These are phyloP conservation scores for Phytophthora litchii DNA, from an alignment of 352 stramenopile genomes.

Conservation along the genomic window DNA sequence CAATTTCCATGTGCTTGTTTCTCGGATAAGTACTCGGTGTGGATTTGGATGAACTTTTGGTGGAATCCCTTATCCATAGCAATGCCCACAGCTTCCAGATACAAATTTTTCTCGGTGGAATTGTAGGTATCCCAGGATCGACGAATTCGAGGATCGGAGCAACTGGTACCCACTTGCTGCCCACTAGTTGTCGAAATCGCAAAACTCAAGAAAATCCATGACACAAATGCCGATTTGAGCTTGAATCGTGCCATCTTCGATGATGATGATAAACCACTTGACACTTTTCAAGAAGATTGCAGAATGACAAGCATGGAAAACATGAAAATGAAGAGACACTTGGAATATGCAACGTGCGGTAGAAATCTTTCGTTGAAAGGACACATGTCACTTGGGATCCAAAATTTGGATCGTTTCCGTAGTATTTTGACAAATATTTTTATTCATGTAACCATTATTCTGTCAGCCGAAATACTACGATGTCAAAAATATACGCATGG, in stretches of 20 bases:
- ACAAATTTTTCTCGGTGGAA: constrained; percentile 41
- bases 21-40: constrained; percentile 52
- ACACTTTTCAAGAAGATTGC: constrained; percentile 4
- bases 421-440: too few relatives aligned
- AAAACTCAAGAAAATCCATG: constrained; percentile 6
- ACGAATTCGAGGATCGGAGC: constrained; percentile 42
- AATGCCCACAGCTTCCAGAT: constrained; percentile 40
- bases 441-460: too few relatives aligned
- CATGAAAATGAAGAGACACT: neutral
- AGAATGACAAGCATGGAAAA: constrained; percentile 11
- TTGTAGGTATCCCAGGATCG: constrained; percentile 55
- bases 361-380: neutral
- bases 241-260: constrained; percentile 3
- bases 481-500: too few relatives aligned
- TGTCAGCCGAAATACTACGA: too few relatives aligned
- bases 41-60: constrained; percentile 64
- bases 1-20: constrained; percentile 57
- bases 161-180: constrained; percentile 40
- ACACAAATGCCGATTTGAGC: constrained; percentile 1
- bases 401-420: neutral
- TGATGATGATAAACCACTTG: neutral
- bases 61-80: constrained; percentile 53
- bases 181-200: constrained; percentile 1
- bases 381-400: neutral
- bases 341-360: neutral